Percentiles rank a stretch among this genome's conserved stretches.
These are phyloP conservation scores for Termitomyces sp. DNA, from an alignment of 768 basidiomycete genomes.

Conservation along the genomic window DNA sequence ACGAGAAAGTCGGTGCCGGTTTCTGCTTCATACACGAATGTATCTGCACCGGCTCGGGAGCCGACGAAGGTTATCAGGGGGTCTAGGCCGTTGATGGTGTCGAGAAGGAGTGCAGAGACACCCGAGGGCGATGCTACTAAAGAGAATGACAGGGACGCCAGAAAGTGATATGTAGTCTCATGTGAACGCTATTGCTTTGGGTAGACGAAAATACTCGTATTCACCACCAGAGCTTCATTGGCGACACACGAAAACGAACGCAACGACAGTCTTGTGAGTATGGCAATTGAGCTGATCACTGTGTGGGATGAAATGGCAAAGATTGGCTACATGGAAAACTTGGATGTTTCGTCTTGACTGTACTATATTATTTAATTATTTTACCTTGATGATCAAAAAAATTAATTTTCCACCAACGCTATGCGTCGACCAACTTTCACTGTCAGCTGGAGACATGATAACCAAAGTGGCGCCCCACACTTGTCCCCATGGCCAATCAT, in stretches of 20 bases:
- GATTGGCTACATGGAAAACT: too few relatives aligned
- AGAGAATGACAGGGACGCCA: not conserved
- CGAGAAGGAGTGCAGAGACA: not conserved
- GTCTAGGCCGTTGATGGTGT: slow-evolving; percentile 11
- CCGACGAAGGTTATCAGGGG: slow-evolving; percentile 1
- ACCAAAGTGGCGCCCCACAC: too few relatives aligned
- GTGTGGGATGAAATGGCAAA: too few relatives aligned
- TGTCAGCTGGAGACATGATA: not conserved
- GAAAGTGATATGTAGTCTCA: not conserved
- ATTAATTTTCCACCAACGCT: too few relatives aligned
- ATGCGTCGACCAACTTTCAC: not conserved
- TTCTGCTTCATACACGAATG: slow-evolving; percentile 12
- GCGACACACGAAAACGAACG: not conserved
- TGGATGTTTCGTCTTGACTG: too few relatives aligned
- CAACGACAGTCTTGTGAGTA: not conserved
- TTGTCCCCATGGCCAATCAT: too few relatives aligned
- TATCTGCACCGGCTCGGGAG: not conserved
- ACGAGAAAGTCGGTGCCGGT: slow-evolving; percentile 11
- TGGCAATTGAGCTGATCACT: too few relatives aligned
- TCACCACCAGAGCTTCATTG: not conserved
- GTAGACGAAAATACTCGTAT: not conserved
- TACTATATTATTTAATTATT: too few relatives aligned
- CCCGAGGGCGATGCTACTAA: too few relatives aligned
- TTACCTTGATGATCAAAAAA: too few relatives aligned
- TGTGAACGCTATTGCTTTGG: not conserved